Evolutionary conservation across 441 rosid species (phyloP).

Genomic region (Breynia disticha): DNA sequence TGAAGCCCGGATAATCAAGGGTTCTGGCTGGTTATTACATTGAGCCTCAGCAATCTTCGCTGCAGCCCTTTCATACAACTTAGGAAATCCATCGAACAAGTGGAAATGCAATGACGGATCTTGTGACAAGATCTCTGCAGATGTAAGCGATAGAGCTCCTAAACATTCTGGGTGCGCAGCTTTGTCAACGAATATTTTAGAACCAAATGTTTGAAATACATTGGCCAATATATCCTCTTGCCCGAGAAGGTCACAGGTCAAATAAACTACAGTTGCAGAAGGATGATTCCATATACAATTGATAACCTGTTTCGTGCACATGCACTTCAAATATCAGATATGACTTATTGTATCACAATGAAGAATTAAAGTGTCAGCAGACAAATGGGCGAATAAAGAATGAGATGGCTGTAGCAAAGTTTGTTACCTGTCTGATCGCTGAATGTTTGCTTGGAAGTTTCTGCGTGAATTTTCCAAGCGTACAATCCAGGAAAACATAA

Average conservation of each 20-base stretch:
- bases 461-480: slow-evolving; percentile 55
- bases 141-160: slow-evolving; percentile 33
- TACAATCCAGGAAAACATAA: slow-evolving; percentile 75
- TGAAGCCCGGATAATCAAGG: slow-evolving; percentile 73
- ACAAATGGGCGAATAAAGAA: neutral
- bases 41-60: slow-evolving; percentile 56
- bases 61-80: slow-evolving; percentile 55
- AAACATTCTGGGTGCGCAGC: slow-evolving; percentile 39
- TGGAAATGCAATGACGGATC: slow-evolving; percentile 66
- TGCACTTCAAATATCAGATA: neutral
- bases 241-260: slow-evolving; percentile 70
- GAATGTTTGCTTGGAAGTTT: slow-evolving; percentile 62
- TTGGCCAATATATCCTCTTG: slow-evolving; percentile 64
- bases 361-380: neutral
- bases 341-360: neutral
- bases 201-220: slow-evolving; percentile 61
- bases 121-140: slow-evolving; percentile 53
- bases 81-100: slow-evolving; percentile 63
- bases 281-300: slow-evolving; percentile 89
- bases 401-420: neutral
- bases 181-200: slow-evolving; percentile 66
- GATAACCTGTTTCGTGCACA: slow-evolving; percentile 61
- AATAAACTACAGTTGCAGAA: slow-evolving; percentile 49
- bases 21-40: slow-evolving; percentile 43
- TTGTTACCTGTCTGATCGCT: slow-evolving; percentile 55